Evolutionary conservation across 2,329 filamentous ascomycete genomes (phyloP).

Genomic region (Ceratocystis huliohia): DNA sequence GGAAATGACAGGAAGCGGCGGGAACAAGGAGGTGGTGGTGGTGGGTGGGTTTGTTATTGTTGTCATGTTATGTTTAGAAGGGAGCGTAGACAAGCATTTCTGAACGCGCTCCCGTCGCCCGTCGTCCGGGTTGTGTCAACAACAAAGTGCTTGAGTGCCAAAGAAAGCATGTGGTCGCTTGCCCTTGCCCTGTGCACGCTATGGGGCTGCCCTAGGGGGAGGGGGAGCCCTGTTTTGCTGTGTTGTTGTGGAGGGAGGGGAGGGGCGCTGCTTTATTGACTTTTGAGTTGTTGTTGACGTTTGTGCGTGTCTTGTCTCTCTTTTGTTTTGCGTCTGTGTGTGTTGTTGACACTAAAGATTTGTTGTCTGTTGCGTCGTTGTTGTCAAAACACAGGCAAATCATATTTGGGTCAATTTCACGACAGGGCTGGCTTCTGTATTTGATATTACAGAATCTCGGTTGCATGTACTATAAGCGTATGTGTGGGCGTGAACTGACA

Average conservation of each 20-base stretch:
- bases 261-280: background rate
- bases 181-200: background rate
- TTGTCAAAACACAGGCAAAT: background rate
- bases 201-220: background rate
- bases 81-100: too few species aligned
- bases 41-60: too few species aligned
- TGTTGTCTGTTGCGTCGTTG: background rate
- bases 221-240: background rate
- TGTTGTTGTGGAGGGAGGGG: background rate
- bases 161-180: background rate
- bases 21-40: too few species aligned
- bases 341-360: background rate
- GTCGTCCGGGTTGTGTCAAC: background rate
- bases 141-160: conserved; percentile 1
- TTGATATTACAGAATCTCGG: conserved; percentile 10
- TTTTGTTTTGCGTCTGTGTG: background rate
- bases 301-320: background rate
- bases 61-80: background rate
- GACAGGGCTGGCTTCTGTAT: background rate
- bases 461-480: conserved; percentile 11
- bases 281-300: background rate
- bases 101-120: too few species aligned
- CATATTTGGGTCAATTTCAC: background rate
- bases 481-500: conserved; percentile 10
- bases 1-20: too few species aligned